These are phyloP conservation scores for Haplographium delicatum DNA, from an alignment of 495 filamentous ascomycete species.

Conservation along the genomic window DNA sequence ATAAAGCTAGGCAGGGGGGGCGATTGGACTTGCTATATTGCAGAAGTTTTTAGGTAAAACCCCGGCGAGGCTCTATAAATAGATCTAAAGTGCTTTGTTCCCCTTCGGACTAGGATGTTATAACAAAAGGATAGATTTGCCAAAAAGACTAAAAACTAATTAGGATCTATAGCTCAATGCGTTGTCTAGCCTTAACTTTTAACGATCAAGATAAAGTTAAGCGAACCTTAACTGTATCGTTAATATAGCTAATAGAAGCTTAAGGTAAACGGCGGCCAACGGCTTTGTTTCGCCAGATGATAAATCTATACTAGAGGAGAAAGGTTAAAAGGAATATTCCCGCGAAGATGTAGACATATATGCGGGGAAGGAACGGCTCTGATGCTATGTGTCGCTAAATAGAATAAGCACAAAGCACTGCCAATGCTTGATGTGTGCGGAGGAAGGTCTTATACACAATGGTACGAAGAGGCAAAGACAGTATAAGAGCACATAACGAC, in stretches of 20 bases:
- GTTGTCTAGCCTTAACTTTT: slow-evolving; percentile 22
- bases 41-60: slow-evolving; percentile 26
- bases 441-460: slow-evolving; percentile 26
- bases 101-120: slow-evolving; percentile 12
- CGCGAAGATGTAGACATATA: slow-evolving; percentile 21
- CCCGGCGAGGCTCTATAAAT: slow-evolving; percentile 17
- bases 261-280: slow-evolving; percentile 13
- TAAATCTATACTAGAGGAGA: slow-evolving; percentile 11
- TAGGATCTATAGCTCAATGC: slow-evolving; percentile 25
- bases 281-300: slow-evolving; percentile 20
- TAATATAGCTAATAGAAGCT: slow-evolving; percentile 19
- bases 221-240: slow-evolving; percentile 19
- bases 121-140: slow-evolving; percentile 17
- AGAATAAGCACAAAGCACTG: slow-evolving; percentile 17
- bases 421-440: slow-evolving; percentile 24
- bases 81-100: slow-evolving; percentile 14
- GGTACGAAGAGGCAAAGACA: slow-evolving; percentile 20
- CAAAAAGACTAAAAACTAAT: slow-evolving; percentile 22
- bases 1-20: slow-evolving; percentile 8
- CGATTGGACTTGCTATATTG: slow-evolving; percentile 9
- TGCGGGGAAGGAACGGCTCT: slow-evolving; percentile 5
- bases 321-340: slow-evolving; percentile 16
- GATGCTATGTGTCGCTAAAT: slow-evolving; percentile 25
- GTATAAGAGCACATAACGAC: slow-evolving; percentile 15
- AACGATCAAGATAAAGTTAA: slow-evolving; percentile 14